Conservation (phyloP, 2,329 filamentous ascomycete genomes). For the Fonsecaea multimorphosa region DNA sequence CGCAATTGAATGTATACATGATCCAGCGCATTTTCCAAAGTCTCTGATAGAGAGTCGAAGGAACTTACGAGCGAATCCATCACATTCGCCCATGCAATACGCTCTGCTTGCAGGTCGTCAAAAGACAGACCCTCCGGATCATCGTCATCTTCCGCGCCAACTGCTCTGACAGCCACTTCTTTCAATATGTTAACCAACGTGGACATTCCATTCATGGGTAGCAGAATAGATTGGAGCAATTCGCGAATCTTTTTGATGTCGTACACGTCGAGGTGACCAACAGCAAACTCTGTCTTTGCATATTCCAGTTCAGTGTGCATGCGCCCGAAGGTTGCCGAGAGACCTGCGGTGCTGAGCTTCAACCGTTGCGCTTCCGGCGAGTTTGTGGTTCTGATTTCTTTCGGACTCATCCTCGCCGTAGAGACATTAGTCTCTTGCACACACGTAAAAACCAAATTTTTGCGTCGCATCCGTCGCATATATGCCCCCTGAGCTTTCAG, state of each 20-base stretch:
- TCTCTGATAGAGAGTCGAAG: slow-evolving; percentile 1
- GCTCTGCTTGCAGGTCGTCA: not conserved
- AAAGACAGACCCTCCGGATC: not conserved
- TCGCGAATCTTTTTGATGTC: slow-evolving; percentile 10
- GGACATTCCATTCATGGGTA: slow-evolving; percentile 4
- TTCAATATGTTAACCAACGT: slow-evolving; percentile 1
- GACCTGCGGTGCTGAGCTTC: slow-evolving; percentile 2
- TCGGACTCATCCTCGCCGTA: not conserved
- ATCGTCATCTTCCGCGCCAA: not conserved
- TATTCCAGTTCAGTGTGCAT: slow-evolving; percentile 12
- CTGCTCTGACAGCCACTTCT: not conserved
- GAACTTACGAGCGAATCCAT: slow-evolving; percentile 4
- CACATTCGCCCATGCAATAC: not conserved
- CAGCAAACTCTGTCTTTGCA: slow-evolving; percentile 12
- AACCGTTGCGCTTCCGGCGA: not conserved
- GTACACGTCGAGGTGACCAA: slow-evolving; percentile 13
- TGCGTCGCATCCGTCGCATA: slow-evolving; percentile 1
- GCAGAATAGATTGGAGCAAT: not conserved
- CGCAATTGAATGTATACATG: slow-evolving; percentile 2
- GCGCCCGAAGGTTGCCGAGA: not conserved
- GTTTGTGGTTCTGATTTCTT: not conserved
- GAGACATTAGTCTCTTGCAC: slow-evolving; percentile 1
- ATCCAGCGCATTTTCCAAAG: not conserved
- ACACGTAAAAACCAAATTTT: not conserved
- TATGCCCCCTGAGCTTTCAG: slow-evolving; percentile 1